Conservation (phyloP, 1,284 basidiomycete genomes). For the Xanthoconium separans region DNA sequence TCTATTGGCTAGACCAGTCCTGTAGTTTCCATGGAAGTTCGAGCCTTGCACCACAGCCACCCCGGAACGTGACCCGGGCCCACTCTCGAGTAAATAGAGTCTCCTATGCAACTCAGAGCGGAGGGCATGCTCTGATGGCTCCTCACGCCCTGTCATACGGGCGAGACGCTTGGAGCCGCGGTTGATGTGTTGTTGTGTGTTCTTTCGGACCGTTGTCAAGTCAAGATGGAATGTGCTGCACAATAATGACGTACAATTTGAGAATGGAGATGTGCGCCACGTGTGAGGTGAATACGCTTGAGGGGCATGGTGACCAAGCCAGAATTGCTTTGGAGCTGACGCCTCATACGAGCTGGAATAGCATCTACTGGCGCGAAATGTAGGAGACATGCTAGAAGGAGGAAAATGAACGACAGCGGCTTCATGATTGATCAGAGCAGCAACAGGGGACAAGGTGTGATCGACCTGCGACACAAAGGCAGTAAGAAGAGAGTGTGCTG, state of each 20-base stretch:
- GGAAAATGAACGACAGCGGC: constrained; percentile 14
- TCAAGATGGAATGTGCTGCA: background rate
- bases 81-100: constrained; percentile 40
- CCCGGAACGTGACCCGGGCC: constrained; percentile 15
- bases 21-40: constrained; percentile 10
- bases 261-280: constrained; percentile 49
- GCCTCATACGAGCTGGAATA: constrained; percentile 18
- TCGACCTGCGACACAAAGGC: too few species aligned
- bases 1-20: constrained; percentile 5
- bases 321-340: constrained; percentile 8
- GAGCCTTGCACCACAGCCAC: constrained; percentile 4
- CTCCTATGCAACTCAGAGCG: constrained; percentile 54
- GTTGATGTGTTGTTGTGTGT: constrained; percentile 72
- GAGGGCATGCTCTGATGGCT: constrained; percentile 50
- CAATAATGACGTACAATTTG: constrained; percentile 51
- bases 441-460: background rate
- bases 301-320: constrained; percentile 30
- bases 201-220: constrained; percentile 36
- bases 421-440: constrained; percentile 16
- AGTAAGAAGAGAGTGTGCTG: constrained; percentile 2
- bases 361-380: constrained; percentile 11
- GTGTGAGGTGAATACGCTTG: constrained; percentile 19
- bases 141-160: constrained; percentile 61
- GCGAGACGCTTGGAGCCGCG: constrained; percentile 63
- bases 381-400: constrained; percentile 21